Evolutionary conservation across 108 stramenopile genomes (phyloP).

Genomic region (Cylindrotheca fusiformis): DNA sequence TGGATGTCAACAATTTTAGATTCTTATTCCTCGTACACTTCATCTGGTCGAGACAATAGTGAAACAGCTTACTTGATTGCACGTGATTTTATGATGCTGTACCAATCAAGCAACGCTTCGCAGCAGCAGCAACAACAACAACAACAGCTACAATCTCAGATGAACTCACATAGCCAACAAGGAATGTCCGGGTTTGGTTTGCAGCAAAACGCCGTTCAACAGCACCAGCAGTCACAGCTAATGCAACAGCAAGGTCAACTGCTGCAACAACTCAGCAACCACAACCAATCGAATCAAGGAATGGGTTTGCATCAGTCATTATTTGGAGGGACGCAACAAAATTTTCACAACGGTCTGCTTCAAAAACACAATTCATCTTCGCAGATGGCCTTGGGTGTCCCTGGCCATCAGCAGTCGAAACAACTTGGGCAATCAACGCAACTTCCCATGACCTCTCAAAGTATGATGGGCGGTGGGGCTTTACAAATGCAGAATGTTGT

Average conservation of each 20-base stretch:
- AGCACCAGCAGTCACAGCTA: constrained; percentile 1
- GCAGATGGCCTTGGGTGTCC: too few species aligned
- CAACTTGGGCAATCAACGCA: background rate
- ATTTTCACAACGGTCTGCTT: too few species aligned
- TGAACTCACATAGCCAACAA: background rate
- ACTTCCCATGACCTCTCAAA: background rate
- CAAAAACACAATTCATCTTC: too few species aligned
- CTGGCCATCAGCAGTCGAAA: background rate
- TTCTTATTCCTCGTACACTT: constrained; percentile 52
- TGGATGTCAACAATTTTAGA: constrained; percentile 43
- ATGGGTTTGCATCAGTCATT: too few species aligned
- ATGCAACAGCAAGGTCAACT: constrained; percentile 10
- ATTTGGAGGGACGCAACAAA: too few species aligned
- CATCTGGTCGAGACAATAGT: constrained; percentile 30
- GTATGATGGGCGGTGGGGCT: background rate
- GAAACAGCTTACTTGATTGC: constrained; percentile 67
- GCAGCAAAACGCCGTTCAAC: constrained; percentile 5
- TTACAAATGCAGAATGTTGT: background rate
- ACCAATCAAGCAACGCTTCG: constrained; percentile 7
- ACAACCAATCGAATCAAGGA: too few species aligned
- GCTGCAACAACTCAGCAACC: constrained; percentile 1
- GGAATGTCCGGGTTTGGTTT: background rate
- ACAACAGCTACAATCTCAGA: constrained; percentile 17
- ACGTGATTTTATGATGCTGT: constrained; percentile 62
- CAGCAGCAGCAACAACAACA: constrained; percentile 7